Evolutionary conservation across 2,329 filamentous ascomycete species (phyloP).

Genomic region (Diaporthe sp.): DNA sequence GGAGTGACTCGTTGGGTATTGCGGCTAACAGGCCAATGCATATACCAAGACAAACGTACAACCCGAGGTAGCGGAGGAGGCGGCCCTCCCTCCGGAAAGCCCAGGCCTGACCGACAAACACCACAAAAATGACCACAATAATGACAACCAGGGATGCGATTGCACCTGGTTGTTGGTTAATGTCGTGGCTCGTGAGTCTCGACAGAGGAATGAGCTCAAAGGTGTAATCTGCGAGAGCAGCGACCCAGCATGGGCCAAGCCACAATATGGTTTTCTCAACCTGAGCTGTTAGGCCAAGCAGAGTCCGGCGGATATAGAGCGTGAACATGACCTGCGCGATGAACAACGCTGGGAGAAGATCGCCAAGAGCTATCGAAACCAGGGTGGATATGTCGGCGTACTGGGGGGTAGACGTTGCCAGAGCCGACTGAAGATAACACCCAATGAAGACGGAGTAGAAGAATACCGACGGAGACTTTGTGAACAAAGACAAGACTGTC

Average conservation of each 20-base stretch:
- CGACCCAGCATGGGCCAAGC: constrained; percentile 79
- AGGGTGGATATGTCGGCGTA: constrained; percentile 75
- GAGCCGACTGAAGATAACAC: constrained; percentile 55
- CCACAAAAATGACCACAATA: constrained; percentile 72
- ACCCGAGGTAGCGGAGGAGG: constrained; percentile 73
- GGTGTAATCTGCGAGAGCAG: constrained; percentile 81
- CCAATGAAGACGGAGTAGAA: constrained; percentile 68
- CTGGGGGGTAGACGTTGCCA: constrained; percentile 74
- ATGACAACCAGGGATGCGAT: constrained; percentile 75
- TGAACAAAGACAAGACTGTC: constrained; percentile 75
- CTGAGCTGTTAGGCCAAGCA: constrained; percentile 72
- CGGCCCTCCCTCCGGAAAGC: constrained; percentile 77
- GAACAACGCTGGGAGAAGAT: constrained; percentile 78
- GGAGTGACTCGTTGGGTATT: constrained; percentile 72
- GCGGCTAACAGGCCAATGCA: constrained; percentile 68
- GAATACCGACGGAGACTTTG: constrained; percentile 74
- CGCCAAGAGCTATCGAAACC: constrained; percentile 60
- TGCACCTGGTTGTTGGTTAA: constrained; percentile 78
- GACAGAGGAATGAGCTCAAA: constrained; percentile 81
- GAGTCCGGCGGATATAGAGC: constrained; percentile 68
- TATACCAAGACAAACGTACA: constrained; percentile 71
- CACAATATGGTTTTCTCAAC: constrained; percentile 80
- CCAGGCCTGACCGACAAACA: constrained; percentile 77
- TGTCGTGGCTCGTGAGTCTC: constrained; percentile 78
- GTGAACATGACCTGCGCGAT: constrained; percentile 79